These are phyloP conservation scores for Penicillium verrucosum DNA, from an alignment of 2,329 filamentous ascomycete genomes.

Conservation along the genomic window DNA sequence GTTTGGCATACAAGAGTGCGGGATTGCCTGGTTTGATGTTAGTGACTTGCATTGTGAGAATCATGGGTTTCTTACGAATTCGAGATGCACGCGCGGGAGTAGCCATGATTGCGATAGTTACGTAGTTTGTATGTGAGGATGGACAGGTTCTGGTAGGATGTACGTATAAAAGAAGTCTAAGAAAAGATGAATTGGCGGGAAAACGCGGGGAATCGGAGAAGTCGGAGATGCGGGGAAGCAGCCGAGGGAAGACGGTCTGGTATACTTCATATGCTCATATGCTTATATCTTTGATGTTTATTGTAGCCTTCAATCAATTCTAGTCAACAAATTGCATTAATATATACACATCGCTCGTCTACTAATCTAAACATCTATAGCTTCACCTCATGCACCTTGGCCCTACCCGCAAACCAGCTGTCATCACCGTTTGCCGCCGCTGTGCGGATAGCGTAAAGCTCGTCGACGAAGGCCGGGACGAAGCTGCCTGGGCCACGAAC, in stretches of 20 bases:
- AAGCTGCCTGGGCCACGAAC: constrained; percentile 83
- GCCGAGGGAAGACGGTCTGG: constrained; percentile 11
- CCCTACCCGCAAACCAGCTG: constrained; percentile 37
- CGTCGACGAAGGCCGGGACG: constrained; percentile 80
- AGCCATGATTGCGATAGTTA: constrained; percentile 6
- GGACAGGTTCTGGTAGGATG: background rate
- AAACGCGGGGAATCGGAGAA: constrained; percentile 6
- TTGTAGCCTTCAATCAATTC: background rate
- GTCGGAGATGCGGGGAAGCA: constrained; percentile 19
- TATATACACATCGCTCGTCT: constrained; percentile 1
- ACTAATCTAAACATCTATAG: constrained; percentile 18
- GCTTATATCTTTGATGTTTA: background rate
- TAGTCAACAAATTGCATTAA: background rate
- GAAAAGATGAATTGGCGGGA: background rate
- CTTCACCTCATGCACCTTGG: constrained; percentile 35
- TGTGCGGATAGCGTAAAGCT: constrained; percentile 49
- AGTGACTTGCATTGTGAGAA: constrained; percentile 7
- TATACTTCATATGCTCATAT: background rate
- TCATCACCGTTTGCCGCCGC: constrained; percentile 32
- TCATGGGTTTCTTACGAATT: constrained; percentile 26
- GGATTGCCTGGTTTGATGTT: constrained; percentile 39
- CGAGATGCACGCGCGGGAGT: constrained; percentile 12
- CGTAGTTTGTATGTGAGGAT: background rate
- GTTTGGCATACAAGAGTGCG: constrained; percentile 44
- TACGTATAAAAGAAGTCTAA: background rate